These are phyloP conservation scores for Pezicula neosporulosa DNA, from an alignment of 2,329 filamentous ascomycete species.

Conservation along the genomic window DNA sequence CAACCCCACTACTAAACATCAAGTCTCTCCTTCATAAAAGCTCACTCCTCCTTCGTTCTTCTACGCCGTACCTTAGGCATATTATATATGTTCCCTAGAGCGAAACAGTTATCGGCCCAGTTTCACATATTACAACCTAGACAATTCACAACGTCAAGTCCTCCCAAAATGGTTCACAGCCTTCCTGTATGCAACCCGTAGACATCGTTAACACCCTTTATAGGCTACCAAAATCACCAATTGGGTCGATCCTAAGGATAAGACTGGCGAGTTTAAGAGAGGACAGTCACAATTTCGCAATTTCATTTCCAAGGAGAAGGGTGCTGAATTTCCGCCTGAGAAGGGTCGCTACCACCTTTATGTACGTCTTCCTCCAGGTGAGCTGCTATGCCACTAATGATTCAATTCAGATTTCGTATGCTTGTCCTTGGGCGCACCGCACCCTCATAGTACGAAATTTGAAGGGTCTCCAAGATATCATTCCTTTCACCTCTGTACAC, in stretches of 20 bases:
- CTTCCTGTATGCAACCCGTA: neutral
- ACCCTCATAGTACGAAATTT: slow-evolving; percentile 81
- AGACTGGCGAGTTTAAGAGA: slow-evolving; percentile 88
- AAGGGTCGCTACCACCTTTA: slow-evolving; percentile 91
- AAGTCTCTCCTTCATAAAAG: slow-evolving; percentile 5
- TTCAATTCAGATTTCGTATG: slow-evolving; percentile 25
- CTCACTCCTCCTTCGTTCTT: slow-evolving; percentile 1
- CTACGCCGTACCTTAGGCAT: neutral
- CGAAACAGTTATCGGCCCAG: slow-evolving; percentile 3
- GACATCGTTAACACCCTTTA: slow-evolving; percentile 6
- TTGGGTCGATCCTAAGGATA: slow-evolving; percentile 77
- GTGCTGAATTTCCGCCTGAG: slow-evolving; percentile 68
- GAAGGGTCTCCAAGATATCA: slow-evolving; percentile 85
- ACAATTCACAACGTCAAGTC: slow-evolving; percentile 1
- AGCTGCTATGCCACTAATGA: slow-evolving; percentile 64
- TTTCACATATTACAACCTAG: neutral
- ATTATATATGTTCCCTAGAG: slow-evolving; percentile 8
- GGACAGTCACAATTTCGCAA: slow-evolving; percentile 77
- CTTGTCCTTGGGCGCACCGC: slow-evolving; percentile 70
- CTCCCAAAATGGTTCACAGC: slow-evolving; percentile 23
- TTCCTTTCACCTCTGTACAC: slow-evolving; percentile 43
- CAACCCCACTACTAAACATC: slow-evolving; percentile 7
- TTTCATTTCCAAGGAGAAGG: slow-evolving; percentile 58
- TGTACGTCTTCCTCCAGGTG: slow-evolving; percentile 60
- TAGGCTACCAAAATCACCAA: slow-evolving; percentile 62